Base-by-base conservation (phyloP, 495 filamentous ascomycete species). In the Xylaria nigripes region DNA sequence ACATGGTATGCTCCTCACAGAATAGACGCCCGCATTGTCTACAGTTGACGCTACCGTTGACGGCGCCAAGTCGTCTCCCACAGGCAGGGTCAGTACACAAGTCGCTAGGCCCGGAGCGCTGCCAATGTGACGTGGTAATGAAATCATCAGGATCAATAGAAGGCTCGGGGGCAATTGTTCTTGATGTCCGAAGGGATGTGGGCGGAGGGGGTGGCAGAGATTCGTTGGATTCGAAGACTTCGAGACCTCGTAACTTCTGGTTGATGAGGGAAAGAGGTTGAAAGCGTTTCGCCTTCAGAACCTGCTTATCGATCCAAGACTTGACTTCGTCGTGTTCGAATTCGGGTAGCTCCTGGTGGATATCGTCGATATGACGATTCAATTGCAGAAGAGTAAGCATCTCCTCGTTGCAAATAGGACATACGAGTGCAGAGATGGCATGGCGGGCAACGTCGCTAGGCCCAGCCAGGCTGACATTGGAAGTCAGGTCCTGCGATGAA, bases 1-100 rank as follows among this genome's bases (percentile, higher is more conserved):
- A 98, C 93, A 96, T 96, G 27, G 92, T 96, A 72, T 98, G 94
- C 59, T 94, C 89, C 65, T 97, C 92, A 70, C 93, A 98, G 65
- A 96, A 98, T 30, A 98, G 73, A 57, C 83, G 86, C 0, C 93
- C 93, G 58, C 93, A 98, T 48, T 89, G 86, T 50, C 93, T 76
- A 64, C 93, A 98, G 63, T 98, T 95, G 58, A 97, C 83, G 54
- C 77, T 87, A 15, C 92, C 90, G 57, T 85, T 89, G 19, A 85
- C 77, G 12, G 84, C 79, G 4, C 87, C 89, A 12, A 96, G 74
- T 24, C 82, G 80, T 65, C 85, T 84, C 19, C 84, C 87, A 61
- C 93, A 98, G 15, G 83, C 78, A 19, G 90, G 93, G 55, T 98
- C 93, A 7, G 90, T 81, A 65, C 93, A 98, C 27, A 72, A 62